phyloP scores from a whole-genome alignment of 495 filamentous ascomycete species.

The Parathielavia hyrcaniae region DNA sequence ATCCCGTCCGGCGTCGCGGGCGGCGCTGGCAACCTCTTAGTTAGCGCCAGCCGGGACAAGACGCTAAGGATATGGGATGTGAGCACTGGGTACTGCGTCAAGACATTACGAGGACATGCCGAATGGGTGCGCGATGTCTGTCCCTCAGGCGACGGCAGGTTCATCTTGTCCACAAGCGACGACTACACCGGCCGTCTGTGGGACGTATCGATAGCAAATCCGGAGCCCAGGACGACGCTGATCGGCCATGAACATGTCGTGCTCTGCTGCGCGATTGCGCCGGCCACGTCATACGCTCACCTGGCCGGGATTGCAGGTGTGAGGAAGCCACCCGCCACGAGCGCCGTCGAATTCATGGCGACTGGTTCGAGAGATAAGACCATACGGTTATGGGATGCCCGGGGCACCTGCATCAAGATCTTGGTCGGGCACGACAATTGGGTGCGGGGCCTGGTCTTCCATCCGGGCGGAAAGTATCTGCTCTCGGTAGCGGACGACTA shows the following conservation, averaged over 20 bases:
- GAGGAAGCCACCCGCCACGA: slow-evolving; percentile 68
- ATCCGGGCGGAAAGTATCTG: slow-evolving; percentile 90
- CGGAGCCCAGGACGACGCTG: slow-evolving; percentile 72
- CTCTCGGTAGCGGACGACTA: slow-evolving; percentile 85
- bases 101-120: slow-evolving; percentile 71
- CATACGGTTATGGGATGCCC: slow-evolving; percentile 82
- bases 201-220: slow-evolving; percentile 65
- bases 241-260: slow-evolving; percentile 86
- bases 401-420: slow-evolving; percentile 82
- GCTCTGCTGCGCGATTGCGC: slow-evolving; percentile 86
- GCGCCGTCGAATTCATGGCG: slow-evolving; percentile 80
- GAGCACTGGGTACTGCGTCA: slow-evolving; percentile 85
- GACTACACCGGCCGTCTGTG: slow-evolving; percentile 78
- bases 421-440: slow-evolving; percentile 93
- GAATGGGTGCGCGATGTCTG: slow-evolving; percentile 87
- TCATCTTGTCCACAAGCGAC: slow-evolving; percentile 72
- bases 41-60: slow-evolving; percentile 75
- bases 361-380: slow-evolving; percentile 88
- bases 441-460: slow-evolving; percentile 82
- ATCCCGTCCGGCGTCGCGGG: slow-evolving; percentile 72
- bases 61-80: slow-evolving; percentile 88
- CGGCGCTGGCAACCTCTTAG: slow-evolving; percentile 67
- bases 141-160: slow-evolving; percentile 77
- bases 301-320: slow-evolving; percentile 75
- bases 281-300: slow-evolving; percentile 66